Evolutionary conservation across 768 basidiomycete species (phyloP).

Genomic region (Lentinus brumalis): DNA sequence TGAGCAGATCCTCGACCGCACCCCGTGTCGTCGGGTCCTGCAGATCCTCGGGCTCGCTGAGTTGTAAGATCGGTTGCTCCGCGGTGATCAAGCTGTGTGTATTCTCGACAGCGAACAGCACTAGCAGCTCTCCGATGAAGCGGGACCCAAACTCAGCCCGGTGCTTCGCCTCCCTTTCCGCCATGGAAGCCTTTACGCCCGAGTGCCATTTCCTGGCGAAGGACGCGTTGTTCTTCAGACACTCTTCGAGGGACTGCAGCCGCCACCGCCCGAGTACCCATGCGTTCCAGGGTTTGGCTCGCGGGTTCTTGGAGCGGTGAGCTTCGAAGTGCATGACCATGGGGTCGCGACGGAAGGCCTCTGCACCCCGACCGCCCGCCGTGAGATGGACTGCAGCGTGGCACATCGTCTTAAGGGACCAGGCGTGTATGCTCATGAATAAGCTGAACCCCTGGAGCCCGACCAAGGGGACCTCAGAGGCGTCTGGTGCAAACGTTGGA

Average conservation of each 20-base stretch:
- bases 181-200: too few relatives aligned
- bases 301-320: not conserved
- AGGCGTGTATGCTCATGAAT: not conserved
- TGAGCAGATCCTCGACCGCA: not conserved
- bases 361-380: not conserved
- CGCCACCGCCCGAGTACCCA: not conserved
- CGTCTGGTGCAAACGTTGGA: not conserved
- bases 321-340: not conserved
- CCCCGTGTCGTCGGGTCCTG: not conserved
- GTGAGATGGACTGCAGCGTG: not conserved
- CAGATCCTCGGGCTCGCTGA: not conserved
- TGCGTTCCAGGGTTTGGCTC: not conserved
- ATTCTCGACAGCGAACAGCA: not conserved
- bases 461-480: not conserved
- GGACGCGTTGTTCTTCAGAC: too few relatives aligned
- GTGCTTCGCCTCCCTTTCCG: too few relatives aligned
- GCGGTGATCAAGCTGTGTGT: not conserved
- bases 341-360: not conserved
- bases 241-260: not conserved
- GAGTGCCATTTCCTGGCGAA: too few relatives aligned
- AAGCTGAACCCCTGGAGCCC: not conserved
- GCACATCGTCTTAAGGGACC: not conserved
- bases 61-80: not conserved
- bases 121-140: not conserved
- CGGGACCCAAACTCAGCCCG: not conserved